These are phyloP conservation scores for Avena sativa DNA, from an alignment of 176 grass and related monocot species.

Conservation along the genomic window DNA sequence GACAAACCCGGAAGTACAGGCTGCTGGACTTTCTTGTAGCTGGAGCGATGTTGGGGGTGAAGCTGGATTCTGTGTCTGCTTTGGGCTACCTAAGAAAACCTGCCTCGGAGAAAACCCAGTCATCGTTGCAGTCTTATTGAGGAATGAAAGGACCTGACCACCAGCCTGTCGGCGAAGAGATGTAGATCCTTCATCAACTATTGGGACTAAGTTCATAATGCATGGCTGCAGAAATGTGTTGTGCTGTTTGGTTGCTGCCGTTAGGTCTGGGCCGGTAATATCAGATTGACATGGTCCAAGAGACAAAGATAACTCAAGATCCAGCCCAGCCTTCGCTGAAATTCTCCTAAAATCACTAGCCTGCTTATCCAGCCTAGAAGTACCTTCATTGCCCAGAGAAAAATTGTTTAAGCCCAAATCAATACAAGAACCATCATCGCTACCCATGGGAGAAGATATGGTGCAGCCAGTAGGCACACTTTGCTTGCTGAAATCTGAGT, in stretches of 20 bases:
- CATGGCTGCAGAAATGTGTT: conserved; percentile 41
- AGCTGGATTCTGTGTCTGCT: conserved; percentile 26
- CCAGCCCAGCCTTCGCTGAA: conserved; percentile 47
- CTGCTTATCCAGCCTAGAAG: conserved; percentile 45
- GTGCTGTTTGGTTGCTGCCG: conserved; percentile 24
- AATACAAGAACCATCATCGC: conserved; percentile 65
- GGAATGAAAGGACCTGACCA: conserved; percentile 60
- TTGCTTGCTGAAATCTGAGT: conserved; percentile 73
- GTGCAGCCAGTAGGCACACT: conserved; percentile 64
- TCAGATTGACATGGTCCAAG: conserved; percentile 68
- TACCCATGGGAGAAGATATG: conserved; percentile 66
- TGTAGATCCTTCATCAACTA: conserved; percentile 87
- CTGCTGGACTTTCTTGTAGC: conserved; percentile 47
- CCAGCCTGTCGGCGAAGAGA: conserved; percentile 74
- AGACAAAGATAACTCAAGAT: conserved; percentile 78
- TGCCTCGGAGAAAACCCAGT: conserved; percentile 29
- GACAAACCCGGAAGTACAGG: conserved; percentile 48
- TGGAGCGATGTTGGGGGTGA: conserved; percentile 36
- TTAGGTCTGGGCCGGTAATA: conserved; percentile 53
- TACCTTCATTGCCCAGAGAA: conserved; percentile 61
- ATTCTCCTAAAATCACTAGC: conserved; percentile 52
- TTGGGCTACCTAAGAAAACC: conserved; percentile 28
- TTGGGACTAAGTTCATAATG: conserved; percentile 54
- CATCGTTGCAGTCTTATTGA: conserved; percentile 46
- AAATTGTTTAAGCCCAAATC: conserved; percentile 74